Evolutionary conservation across 1,139 yeast genomes (phyloP).

Genomic region (Pichia sp.): DNA sequence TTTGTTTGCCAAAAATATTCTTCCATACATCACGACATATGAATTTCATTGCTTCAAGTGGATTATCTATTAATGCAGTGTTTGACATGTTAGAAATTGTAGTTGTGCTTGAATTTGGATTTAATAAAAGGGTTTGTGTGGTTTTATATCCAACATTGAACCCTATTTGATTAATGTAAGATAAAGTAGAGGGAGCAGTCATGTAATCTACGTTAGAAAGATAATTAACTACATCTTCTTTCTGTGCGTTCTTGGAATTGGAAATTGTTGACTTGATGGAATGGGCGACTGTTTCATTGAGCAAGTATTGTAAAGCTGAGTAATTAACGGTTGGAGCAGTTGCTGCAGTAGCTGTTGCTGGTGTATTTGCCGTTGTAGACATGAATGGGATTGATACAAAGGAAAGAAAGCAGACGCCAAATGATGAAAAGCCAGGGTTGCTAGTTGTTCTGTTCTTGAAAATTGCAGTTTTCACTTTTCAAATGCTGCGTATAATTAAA

Average conservation of each 20-base stretch:
- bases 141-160: constrained; percentile 12
- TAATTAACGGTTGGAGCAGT: not conserved
- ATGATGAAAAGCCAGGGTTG: not conserved
- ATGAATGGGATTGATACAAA: not conserved
- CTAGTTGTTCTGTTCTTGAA: not conserved
- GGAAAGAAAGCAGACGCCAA: too few species aligned
- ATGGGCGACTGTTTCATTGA: constrained; percentile 8
- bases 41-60: constrained; percentile 77
- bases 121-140: constrained; percentile 7
- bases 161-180: constrained; percentile 8
- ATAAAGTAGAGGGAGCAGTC: constrained; percentile 16
- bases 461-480: not conserved
- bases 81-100: constrained; percentile 7
- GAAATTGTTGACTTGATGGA: constrained; percentile 1
- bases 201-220: constrained; percentile 33
- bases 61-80: constrained; percentile 11
- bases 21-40: constrained; percentile 91
- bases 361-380: not conserved
- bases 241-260: not conserved
- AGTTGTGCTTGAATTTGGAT: not conserved
- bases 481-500: not conserved
- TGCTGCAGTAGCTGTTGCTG: not conserved
- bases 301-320: constrained; percentile 5
- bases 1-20: constrained; percentile 70
- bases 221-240: not conserved